Evolutionary conservation across 2,329 filamentous ascomycete species (phyloP), one percentile per base, ranked within the genome.

Genomic region (Scedosporium dehoogii): DNA sequence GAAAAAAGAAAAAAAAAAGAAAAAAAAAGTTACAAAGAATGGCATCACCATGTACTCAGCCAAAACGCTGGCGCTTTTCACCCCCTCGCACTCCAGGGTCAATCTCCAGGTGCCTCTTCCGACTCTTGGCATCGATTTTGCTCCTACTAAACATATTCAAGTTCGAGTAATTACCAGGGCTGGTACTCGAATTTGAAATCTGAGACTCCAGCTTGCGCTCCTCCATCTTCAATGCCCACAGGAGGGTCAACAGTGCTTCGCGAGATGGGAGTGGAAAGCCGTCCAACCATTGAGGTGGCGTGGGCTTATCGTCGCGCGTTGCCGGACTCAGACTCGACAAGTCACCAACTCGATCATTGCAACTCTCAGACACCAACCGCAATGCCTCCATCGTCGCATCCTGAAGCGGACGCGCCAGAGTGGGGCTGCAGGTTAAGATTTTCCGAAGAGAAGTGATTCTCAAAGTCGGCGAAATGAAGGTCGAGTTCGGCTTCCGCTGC

Each of bases 341-440:
- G 68, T 70, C 72, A 68, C 70, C 76, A 74, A 77, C 77, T 74
- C 72, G 76, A 69, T 76, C 73, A 68, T 80, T 76, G 70, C 73
- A 70, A 77, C 79, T 75, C 75, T 85, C 77, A 85, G 83, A 85
- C 74, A 82, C 83, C 80, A 83, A 87, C 85, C 85, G 85, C 85
- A 88, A 84, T 79, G 81, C 83, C 81, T 74, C 82, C 83, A 86
- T 81, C 84, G 85, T 88, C 85, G 85, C 85, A 87, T 88, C 85
- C 85, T 76, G 77, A 70, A 87, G 78, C 71, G 85, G 85, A 88
- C 85, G 85, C 85, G 85, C 85, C 85, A 88, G 80, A 75, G 77
- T 81, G 82, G 85, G 85, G 85, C 85, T 88, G 85, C 85, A 82
- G 84, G 85, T 82, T 82, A 87, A 81, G 74, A 87, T 85, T 78